Evolutionary conservation across 2,329 filamentous ascomycete genomes (phyloP), one percentile per base, ranked within the genome.

Genomic region (Sporothrix globosa): DNA sequence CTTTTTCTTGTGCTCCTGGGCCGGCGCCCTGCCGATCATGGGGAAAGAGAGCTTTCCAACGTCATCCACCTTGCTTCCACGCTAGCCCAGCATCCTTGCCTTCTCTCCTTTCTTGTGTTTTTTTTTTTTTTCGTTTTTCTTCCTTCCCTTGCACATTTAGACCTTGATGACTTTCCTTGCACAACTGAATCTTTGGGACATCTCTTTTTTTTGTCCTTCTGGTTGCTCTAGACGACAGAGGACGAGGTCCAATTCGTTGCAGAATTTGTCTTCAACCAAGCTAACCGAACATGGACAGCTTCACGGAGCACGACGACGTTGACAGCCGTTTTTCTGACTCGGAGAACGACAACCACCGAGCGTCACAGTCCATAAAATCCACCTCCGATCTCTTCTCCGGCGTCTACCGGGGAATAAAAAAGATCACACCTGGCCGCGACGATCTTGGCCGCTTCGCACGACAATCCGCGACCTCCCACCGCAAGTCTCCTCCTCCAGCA

Each of bases 341-440:
- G 71, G 81, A 83, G 70, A 76, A 79, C 74, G 83, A 85, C 74
- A 78, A 82, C 44, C 78, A 77, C 69, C 75, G 79, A 30, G 76
- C 79, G 73, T 76, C 75, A 74, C 72, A 76, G 76, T 53, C 69
- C 0, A 27, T 72, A 73, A 78, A 82, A 76, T 81, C 83, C 0
- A 75, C 82, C 27, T 81, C 84, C 72, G 84, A 86, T 69, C 78
- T 85, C 71, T 75, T 87, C 69, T 83, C 83, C 60, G 83, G 83
- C 74, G 83, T 85, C 74, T 85, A 85, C 75, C 83, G 84, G 73
- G 83, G 83, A 73, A 79, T 86, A 73, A 83, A 81, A 75, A 86
- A 82, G 74, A 80, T 83, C 56, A 80, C 83, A 7, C 81, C 80
- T 17, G 77, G 76, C 56, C 80, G 81, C 63, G 82, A 83, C 68